Base-by-base conservation (phyloP, 345 rosid species). In the Sonneratia alba region DNA sequence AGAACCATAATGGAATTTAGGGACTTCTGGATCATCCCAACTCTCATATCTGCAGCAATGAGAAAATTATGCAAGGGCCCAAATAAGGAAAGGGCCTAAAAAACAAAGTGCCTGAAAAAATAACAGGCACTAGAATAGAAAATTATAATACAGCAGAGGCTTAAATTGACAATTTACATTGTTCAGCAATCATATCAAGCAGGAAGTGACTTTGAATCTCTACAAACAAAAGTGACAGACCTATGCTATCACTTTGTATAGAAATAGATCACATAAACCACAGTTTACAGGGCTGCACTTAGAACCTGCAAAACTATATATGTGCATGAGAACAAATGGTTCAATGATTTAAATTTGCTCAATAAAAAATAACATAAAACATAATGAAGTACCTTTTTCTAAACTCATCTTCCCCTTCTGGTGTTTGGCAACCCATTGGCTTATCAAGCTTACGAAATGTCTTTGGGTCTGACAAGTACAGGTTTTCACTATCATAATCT, bases 21-120 rank as follows among this genome's bases (percentile, higher is more conserved):
- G 99, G 76, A 96, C 97, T 83, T 92, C 98, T 5, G 98, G 99
- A 77, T 96, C 99, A 87, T 96, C 99, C 98, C 98, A 96, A 82
- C 97, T 89, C 80, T 92, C 96, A 69, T 88, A 92, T 81, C 99
- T 96, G 90, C 70, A 36, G 70, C 43, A 74, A 47, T n/a, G 6
- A 40, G 43, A 75, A 53, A 61, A 21, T 45, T 22, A 38, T 67
- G 22, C 16, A 4, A 42, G 70, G 43, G 68, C 16, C 15, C 22
- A 65, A 47, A 53, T 19, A 53, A 48, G 53, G 53, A 36, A 68
- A 43, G 14, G 47, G 37, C 38, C 48, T 65, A 15, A 53, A 21
- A 53, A 21, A 62, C 6, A 61, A 34, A 24, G 63, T 1, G n/a
- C 34, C 11, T 57, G 32, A 21, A n/a, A 10, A 57, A 47, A 47